Base-by-base conservation (phyloP, 495 filamentous ascomycete species). In the Cairneyella variabilis region DNA sequence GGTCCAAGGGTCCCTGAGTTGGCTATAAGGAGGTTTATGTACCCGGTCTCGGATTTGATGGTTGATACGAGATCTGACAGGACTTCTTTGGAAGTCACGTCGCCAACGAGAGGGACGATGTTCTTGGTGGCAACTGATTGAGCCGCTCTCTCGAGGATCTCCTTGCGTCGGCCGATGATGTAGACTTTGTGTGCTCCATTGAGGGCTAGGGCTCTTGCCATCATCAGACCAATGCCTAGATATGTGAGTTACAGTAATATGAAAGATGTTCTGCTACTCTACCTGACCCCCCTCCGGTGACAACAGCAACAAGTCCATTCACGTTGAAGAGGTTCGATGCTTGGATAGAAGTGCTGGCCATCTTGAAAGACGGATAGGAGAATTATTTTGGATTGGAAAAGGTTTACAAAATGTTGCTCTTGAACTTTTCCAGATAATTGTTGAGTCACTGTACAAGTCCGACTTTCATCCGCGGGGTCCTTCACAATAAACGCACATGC, bases 101-200 rank as follows among this genome's bases (percentile, higher is more conserved):
- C 86, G 58, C 81, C 83, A 47, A 66, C 59, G 23, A 89, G 57
- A 7, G 86, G 83, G 38, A 86, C 69, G 41, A 88, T 76, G 43
- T 55, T 58, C 14, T 73, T 68, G 22, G 48, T 57, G 17, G 48
- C 62, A 43, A 48, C 48, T 5, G 37, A 48, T 60, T 52, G 52
- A 0, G 57, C 69, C 23, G 73, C 72, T 27, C 70, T 64, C 40
- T 81, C 66, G 1, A 86, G 74, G 3, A 74, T 63, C 20, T 78
- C 72, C 44, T 69, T 61, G 20, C 83, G 75, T 3, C 86, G 73
- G 22, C 83, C 85, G 38, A 88, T 61, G 58, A 90, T 80, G 71
- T 86, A 90, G 44, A 90, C 78, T 59, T 80, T 83, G 12, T 69
- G 54, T 1, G 86, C 85, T 10, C 86, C 86, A 57, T 85, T 83